Percentiles rank a stretch among this genome's conserved stretches.
Evolutionary conservation across 2,329 filamentous ascomycete species (phyloP).

Genomic region (Metarhizium album): DNA sequence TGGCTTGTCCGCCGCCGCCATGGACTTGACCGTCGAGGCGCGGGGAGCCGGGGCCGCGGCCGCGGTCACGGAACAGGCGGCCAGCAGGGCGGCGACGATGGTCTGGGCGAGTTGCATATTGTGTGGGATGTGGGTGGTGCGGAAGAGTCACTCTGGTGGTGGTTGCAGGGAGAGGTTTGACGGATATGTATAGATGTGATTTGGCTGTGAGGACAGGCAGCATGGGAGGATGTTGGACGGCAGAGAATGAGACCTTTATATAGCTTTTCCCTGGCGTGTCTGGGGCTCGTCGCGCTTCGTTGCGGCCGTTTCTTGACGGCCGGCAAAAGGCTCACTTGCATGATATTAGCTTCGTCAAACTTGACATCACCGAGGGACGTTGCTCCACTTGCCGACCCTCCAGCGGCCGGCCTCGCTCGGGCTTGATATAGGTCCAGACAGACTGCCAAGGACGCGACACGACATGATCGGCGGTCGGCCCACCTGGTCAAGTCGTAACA

Average conservation of each 20-base stretch:
- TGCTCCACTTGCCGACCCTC: background rate
- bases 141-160: background rate
- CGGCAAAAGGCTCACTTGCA: no score
- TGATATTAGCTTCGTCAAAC: no score
- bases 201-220: no score
- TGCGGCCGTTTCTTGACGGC: no score
- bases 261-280: no score
- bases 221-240: no score
- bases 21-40: constrained; percentile 21
- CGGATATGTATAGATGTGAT: no score
- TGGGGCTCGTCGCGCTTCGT: no score
- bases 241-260: no score
- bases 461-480: background rate
- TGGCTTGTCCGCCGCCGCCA: constrained; percentile 25
- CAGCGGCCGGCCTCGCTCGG: background rate
- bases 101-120: constrained; percentile 34
- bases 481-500: background rate
- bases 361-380: background rate
- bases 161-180: no score
- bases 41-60: no score
- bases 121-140: background rate
- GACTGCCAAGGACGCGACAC: background rate
- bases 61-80: constrained; percentile 25
- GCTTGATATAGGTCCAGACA: background rate
- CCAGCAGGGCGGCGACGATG: constrained; percentile 24